phyloP scores from a whole-genome alignment of 805 yeast genomes.

The Nakazawaea populi region DNA sequence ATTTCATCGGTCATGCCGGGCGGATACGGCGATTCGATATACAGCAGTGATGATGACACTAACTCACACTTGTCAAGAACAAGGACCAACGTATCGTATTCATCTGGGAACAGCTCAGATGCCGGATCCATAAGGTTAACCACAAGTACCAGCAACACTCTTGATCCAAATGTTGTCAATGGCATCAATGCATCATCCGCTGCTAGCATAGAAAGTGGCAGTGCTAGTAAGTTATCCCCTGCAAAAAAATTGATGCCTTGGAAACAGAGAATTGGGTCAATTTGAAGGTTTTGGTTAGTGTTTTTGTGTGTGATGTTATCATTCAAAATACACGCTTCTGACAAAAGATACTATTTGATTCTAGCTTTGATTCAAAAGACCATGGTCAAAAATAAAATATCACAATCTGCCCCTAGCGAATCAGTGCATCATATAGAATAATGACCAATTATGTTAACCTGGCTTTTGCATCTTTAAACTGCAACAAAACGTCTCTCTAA shows the following conservation, averaged over 20 bases:
- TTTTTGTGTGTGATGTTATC: no score
- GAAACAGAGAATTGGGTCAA: background rate
- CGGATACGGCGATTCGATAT: conserved; percentile 7
- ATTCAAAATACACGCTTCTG: no score
- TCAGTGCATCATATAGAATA: no score
- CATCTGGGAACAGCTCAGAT: background rate
- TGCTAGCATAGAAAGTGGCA: background rate
- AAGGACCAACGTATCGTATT: conserved; percentile 5
- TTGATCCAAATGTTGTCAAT: background rate
- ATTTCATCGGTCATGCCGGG: background rate
- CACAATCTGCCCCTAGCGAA: no score
- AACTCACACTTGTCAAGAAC: conserved; percentile 22
- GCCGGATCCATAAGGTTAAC: background rate
- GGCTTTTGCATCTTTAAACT: no score
- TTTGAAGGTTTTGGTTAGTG: background rate
- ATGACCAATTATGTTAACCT: no score
- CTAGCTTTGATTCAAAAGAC: no score
- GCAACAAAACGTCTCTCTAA: no score
- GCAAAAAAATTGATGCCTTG: background rate
- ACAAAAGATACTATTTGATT: no score
- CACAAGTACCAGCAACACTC: background rate
- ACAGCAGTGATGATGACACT: conserved; percentile 15
- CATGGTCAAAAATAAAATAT: no score
- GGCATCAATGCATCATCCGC: background rate
- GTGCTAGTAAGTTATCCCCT: background rate